Evolutionary conservation across 176 grass and related monocot species (phyloP).

Genomic region (Aechmea fasciata): DNA sequence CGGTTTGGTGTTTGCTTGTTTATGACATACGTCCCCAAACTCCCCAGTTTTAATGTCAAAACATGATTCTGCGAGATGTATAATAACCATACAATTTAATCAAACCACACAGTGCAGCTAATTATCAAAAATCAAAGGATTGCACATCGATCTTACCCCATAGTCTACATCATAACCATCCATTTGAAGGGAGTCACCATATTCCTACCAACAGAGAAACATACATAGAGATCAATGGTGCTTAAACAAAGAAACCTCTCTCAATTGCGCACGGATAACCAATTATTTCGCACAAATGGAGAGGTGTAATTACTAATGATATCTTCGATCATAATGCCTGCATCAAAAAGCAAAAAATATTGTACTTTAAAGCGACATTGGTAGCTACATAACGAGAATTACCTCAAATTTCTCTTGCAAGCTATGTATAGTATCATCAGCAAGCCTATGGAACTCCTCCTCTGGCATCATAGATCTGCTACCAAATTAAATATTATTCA

Average conservation of each 20-base stretch:
- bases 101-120: background rate
- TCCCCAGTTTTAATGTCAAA: constrained; percentile 71
- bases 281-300: background rate
- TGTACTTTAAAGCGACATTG: no score
- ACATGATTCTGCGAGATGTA: constrained; percentile 65
- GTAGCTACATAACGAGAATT: constrained; percentile 6
- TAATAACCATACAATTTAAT: constrained; percentile 13
- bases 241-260: background rate
- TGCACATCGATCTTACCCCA: constrained; percentile 48
- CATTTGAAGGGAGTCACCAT: constrained; percentile 61
- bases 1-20: constrained; percentile 95
- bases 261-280: background rate
- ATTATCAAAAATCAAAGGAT: background rate
- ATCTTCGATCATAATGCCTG: no score
- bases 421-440: constrained; percentile 68
- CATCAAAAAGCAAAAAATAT: no score
- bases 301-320: no score
- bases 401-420: constrained; percentile 80
- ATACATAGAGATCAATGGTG: constrained; percentile 9
- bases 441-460: constrained; percentile 70
- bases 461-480: constrained; percentile 57
- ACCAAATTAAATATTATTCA: background rate
- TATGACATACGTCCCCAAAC: constrained; percentile 69
- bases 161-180: constrained; percentile 86
- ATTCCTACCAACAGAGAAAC: constrained; percentile 43